A percentile compares a stretch with the other conserved stretches of the same genome.
Conservation (phyloP, 768 basidiomycete species). For the Leccinum aurantiacum region DNA sequence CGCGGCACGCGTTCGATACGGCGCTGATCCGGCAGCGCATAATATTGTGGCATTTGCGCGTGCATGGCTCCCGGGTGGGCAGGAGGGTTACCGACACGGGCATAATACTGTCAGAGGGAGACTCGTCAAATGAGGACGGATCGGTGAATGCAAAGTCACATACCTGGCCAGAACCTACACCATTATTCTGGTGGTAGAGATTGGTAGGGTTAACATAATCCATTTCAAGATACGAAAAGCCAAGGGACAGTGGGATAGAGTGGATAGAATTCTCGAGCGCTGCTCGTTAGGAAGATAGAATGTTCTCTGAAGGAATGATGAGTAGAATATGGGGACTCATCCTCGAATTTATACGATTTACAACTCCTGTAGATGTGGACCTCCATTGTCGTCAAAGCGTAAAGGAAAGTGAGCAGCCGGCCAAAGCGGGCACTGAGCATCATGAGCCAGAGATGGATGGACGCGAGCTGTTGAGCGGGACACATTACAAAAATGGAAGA, state of each 20-base stretch:
- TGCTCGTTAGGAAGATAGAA: not conserved
- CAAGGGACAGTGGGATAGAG: not conserved
- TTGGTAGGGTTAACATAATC: not conserved
- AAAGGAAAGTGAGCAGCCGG: not conserved
- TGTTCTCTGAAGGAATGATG: not conserved
- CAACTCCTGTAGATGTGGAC: not conserved
- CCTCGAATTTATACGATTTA: not conserved
- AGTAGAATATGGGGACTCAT: not conserved
- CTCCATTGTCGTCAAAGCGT: slow-evolving; percentile 1
- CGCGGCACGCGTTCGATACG: slow-evolving; percentile 6
- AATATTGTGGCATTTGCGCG: slow-evolving; percentile 1
- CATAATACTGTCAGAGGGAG: not conserved
- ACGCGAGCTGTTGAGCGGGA: not conserved
- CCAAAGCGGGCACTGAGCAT: not conserved
- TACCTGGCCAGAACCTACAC: slow-evolving; percentile 2
- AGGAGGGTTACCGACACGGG: not conserved
- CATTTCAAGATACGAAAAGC: not conserved
- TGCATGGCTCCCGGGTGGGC: slow-evolving; percentile 2
- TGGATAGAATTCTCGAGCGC: not conserved
- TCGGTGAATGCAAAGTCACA: not conserved
- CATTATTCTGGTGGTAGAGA: not conserved
- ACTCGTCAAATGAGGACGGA: not conserved
- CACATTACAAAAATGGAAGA: not conserved
- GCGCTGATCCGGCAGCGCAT: not conserved
- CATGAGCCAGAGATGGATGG: not conserved